Conservation (phyloP, 139 green algal species). For the Asterochloris sp. region DNA sequence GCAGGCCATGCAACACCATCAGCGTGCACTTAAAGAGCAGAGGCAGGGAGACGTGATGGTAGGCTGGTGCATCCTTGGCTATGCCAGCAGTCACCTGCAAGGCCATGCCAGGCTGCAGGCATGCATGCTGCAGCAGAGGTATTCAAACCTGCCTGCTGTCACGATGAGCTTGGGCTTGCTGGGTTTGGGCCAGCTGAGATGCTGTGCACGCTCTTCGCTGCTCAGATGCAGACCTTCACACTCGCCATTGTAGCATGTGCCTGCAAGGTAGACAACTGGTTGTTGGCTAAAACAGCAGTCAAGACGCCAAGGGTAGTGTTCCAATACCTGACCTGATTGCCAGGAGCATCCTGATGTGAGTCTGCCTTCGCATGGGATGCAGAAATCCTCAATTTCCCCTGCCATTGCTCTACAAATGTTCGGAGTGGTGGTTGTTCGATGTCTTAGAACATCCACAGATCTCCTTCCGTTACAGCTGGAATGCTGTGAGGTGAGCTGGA, state of each 20-base stretch:
- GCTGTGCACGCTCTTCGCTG: background rate
- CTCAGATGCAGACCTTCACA: constrained; percentile 18
- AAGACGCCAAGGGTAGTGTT: background rate
- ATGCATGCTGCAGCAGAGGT: constrained; percentile 24
- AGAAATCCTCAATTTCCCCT: background rate
- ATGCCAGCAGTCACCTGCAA: too few relatives aligned
- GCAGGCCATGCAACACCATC: too few relatives aligned
- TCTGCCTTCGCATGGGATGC: constrained; percentile 13
- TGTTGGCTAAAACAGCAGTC: background rate
- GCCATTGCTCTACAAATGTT: background rate
- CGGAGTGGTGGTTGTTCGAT: background rate
- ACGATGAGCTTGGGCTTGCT: constrained; percentile 13
- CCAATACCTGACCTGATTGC: constrained; percentile 4
- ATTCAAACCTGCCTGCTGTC: constrained; percentile 3
- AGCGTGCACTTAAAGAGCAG: too few relatives aligned
- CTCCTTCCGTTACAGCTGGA: too few relatives aligned
- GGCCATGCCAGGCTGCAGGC: constrained; percentile 10
- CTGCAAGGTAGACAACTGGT: background rate
- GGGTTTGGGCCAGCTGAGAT: background rate
- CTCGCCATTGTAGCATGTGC: constrained; percentile 21
- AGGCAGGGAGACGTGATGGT: too few relatives aligned
- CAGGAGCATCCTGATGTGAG: constrained; percentile 17
- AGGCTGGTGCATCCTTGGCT: too few relatives aligned
- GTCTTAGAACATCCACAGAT: background rate
- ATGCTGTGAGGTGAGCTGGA: too few relatives aligned